Evolutionary conservation across 2,329 filamentous ascomycete genomes (phyloP), one percentile per base, ranked within the genome.

Genomic region (Eutypella sp.): DNA sequence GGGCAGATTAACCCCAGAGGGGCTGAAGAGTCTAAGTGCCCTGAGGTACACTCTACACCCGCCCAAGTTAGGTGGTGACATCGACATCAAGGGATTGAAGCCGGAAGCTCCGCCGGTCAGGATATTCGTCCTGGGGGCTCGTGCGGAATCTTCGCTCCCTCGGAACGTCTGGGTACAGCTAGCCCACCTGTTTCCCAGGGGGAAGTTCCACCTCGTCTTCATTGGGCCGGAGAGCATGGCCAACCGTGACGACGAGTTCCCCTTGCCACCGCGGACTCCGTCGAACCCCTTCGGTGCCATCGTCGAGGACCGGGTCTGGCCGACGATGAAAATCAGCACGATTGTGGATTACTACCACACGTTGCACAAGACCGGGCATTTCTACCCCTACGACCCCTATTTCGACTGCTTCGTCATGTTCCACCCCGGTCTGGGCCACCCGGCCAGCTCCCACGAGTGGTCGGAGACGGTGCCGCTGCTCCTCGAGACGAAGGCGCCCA

Each of bases 321-420:
- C 86, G 45, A 85, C 86, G 55, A 83, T 97, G 81, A 99, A 99
- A 74, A 95, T 99, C 61, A 93, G 86, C 65, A 99, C 95, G 1
- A 96, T 91, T 60, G 92, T 97, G 42, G 93, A 99, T 58, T 96
- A 99, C 71, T 99, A 95, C 72, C 92, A 99, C 68, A 97, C 89
- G 2, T 81, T 99, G 57, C 92, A 99, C 71, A 82, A 90, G 64
- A 87, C 92, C 0, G 86, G 89, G 40, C 80, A 91, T 63, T 99
- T 97, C 71, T 82, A 87, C 47, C 93, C 95, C 0, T 96, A 95
- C 63, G 93, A 99, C 63, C 93, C 93, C 1, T 99, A 99, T 71
- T 96, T 99, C 66, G 93, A 99, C 73, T 93, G 88, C 67, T 96
- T 99, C 63, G 84, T 99, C 60, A 79, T 96, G 42, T 99, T 97